Evolutionary conservation across 768 basidiomycete genomes (phyloP), one percentile per base, ranked within the genome.

Genomic region (Jaapia argillacea): DNA sequence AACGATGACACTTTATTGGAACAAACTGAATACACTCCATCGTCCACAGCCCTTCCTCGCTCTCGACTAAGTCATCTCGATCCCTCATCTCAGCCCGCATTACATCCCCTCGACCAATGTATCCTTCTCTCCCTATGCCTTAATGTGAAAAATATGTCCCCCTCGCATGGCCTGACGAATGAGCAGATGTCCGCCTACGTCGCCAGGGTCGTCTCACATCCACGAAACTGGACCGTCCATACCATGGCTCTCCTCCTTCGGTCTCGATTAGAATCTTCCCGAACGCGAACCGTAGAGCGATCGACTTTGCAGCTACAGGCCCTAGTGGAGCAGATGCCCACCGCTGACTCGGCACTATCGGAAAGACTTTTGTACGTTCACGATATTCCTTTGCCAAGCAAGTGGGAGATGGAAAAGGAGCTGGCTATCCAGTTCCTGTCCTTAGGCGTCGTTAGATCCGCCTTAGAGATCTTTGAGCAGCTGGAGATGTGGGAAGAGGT

Each of bases 401-500:
- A 79, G 53, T 99, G 96, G 96, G 87, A 88, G 54, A 74, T 97
- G 69, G 89, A 97, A 57, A 73, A 75, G 33, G 96, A 99, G 60
- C 72, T 99, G 20, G 96, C 91, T 1, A 61, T 72, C 51, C 76
- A 89, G 42, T 92, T 85, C 64, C 66, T 92, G 50, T 72, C 77
- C 36, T 69, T 98, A 40, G 96, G 96, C 13, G 90, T 94, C 44
- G 71, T 86, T 46, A 81, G 81, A 51, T 91, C 87, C 4, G 93
- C 96, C 0, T 67, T 98, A 40, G 93, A 86, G 59, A 93, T 97
- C 44, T 98, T 91, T 56, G 85, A 90, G 63, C 74, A 88, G 26
- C 68, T 97, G 47, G 92, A 98, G 65, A 91, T 97, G 91, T 99
- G 93, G 93, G 96, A 96, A 64, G 89, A 97, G 50, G 92, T 88